These are phyloP conservation scores for Pachyrhizus erosus DNA, from an alignment of 306 rosid genomes.

Conservation along the genomic window DNA sequence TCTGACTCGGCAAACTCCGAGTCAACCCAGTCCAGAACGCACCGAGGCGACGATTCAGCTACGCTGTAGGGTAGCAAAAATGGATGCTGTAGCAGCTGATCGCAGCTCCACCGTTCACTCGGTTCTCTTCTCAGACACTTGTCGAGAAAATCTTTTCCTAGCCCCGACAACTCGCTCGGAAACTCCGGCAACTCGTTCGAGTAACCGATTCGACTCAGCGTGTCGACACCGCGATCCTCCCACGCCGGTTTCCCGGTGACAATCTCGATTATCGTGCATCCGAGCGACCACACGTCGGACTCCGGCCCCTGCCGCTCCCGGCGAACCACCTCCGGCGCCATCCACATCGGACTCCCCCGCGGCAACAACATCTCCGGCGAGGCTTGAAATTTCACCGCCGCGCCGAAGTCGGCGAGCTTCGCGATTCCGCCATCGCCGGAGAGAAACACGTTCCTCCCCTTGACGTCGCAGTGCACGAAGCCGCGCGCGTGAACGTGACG, in stretches of 20 bases:
- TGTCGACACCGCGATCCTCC: slow-evolving; percentile 67
- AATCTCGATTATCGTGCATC: slow-evolving; percentile 91
- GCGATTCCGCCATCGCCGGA: slow-evolving; percentile 40
- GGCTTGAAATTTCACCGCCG: slow-evolving; percentile 47
- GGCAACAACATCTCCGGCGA: slow-evolving; percentile 31
- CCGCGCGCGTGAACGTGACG: slow-evolving; percentile 62
- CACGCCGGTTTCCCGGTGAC: slow-evolving; percentile 79
- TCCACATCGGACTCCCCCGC: slow-evolving; percentile 96
- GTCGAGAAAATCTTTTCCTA: slow-evolving; percentile 66
- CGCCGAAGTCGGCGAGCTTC: slow-evolving; percentile 84
- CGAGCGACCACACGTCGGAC: slow-evolving; percentile 90
- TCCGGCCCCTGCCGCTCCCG: slow-evolving; percentile 80
- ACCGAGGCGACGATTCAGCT: slow-evolving; percentile 75
- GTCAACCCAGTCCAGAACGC: slow-evolving; percentile 77
- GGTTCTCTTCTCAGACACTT: slow-evolving; percentile 70
- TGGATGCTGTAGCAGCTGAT: slow-evolving; percentile 87
- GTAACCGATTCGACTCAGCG: slow-evolving; percentile 70
- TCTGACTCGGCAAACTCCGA: slow-evolving; percentile 49
- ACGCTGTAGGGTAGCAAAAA: slow-evolving; percentile 49
- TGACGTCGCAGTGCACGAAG: slow-evolving; percentile 86
- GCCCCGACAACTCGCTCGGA: slow-evolving; percentile 62
- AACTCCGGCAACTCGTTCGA: slow-evolving; percentile 62
- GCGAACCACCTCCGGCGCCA: slow-evolving; percentile 95
- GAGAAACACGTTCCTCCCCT: slow-evolving; percentile 74
- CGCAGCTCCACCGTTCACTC: slow-evolving; percentile 75